Conservation (phyloP, 1,139 yeast genomes). For the Blastobotrys malaysiensis region DNA sequence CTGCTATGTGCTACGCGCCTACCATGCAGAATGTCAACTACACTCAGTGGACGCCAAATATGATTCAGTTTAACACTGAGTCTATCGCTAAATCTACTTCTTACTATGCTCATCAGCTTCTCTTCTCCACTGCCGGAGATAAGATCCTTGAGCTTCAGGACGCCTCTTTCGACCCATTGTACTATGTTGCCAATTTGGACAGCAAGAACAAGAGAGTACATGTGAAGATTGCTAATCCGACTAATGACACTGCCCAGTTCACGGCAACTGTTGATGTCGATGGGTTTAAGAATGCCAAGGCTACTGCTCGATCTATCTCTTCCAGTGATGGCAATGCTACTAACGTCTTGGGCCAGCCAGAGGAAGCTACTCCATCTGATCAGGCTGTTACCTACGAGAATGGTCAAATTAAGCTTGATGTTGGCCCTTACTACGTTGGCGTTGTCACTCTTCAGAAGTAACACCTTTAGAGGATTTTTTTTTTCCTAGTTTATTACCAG, state of each 20-base stretch:
- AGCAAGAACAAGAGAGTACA: slow-evolving; percentile 8
- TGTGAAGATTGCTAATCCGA: slow-evolving; percentile 9
- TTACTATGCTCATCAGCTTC: slow-evolving; percentile 5
- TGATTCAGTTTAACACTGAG: slow-evolving; percentile 6
- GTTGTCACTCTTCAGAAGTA: slow-evolving; percentile 6
- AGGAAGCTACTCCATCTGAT: not conserved
- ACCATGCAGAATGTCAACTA: slow-evolving; percentile 2
- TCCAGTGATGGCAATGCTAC: slow-evolving; percentile 5
- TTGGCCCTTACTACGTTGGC: slow-evolving; percentile 8
- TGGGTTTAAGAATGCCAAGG: slow-evolving; percentile 1
- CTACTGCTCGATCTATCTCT: slow-evolving; percentile 1
- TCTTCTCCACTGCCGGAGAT: slow-evolving; percentile 8
- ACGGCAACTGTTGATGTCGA: slow-evolving; percentile 4
- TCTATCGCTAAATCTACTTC: slow-evolving; percentile 4
- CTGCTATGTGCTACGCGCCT: slow-evolving; percentile 6
- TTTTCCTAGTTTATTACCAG: no score
- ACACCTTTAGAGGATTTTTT: not conserved
- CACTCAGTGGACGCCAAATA: not conserved
- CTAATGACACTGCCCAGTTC: slow-evolving; percentile 2
- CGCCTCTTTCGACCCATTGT: slow-evolving; percentile 10
- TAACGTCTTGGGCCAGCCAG: slow-evolving; percentile 3
- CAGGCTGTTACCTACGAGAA: slow-evolving; percentile 1
- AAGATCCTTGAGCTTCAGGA: slow-evolving; percentile 9
- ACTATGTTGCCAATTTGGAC: slow-evolving; percentile 9
- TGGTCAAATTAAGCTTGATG: slow-evolving; percentile 1